phyloP scores from a whole-genome alignment of 2,329 filamentous ascomycete genomes.

The Apiospora phragmitis region DNA sequence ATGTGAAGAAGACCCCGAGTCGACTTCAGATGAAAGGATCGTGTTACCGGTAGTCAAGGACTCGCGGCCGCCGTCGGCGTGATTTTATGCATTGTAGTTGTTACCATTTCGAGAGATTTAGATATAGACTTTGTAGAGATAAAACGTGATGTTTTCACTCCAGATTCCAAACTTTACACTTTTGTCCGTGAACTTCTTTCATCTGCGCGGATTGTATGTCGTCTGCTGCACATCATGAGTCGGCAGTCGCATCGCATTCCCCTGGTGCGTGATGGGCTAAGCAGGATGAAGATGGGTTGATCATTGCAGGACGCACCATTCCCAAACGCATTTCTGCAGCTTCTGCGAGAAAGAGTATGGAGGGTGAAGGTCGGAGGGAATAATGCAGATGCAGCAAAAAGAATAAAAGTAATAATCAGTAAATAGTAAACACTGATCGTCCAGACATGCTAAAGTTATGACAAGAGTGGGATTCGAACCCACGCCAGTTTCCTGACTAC shows the following conservation, averaged over 20 bases:
- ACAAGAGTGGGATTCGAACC: slow-evolving; percentile 42
- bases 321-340: not conserved
- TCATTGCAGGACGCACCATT: not conserved
- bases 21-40: not conserved
- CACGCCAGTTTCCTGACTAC: slow-evolving; percentile 40
- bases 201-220: not conserved
- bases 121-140: not conserved
- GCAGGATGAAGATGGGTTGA: not conserved
- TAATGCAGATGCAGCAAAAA: not conserved
- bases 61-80: not conserved
- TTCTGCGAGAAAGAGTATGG: not conserved
- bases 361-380: not conserved
- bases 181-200: not conserved
- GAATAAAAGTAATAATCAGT: not conserved
- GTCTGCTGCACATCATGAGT: not conserved
- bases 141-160: not conserved
- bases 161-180: not conserved
- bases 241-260: not conserved
- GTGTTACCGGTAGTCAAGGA: not conserved
- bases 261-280: not conserved
- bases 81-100: not conserved
- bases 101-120: not conserved
- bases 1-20: not conserved
- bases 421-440: too few species aligned
- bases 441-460: slow-evolving; percentile 21